Conservation (phyloP, 192 early-diverging fungal species). For the Podila clonocystis region DNA sequence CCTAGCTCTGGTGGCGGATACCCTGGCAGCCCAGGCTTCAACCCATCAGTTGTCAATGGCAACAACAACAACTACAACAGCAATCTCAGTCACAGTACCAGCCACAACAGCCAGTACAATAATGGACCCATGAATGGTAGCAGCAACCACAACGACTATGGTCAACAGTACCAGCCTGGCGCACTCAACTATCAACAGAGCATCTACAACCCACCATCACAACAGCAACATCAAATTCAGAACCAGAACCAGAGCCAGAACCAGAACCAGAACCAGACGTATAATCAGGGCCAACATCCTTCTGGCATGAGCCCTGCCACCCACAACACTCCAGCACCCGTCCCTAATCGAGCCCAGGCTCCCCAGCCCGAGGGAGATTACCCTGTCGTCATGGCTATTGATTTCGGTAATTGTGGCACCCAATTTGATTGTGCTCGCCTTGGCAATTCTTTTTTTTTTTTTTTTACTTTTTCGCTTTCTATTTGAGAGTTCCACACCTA, state of each 20-base stretch:
- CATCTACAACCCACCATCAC: slow-evolving; percentile 17
- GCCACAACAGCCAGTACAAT: background rate
- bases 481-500: too few species aligned
- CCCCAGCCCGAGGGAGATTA: slow-evolving; percentile 48
- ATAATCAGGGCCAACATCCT: background rate
- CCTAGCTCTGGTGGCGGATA: background rate
- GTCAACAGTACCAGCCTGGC: slow-evolving; percentile 9
- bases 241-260: background rate
- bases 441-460: background rate
- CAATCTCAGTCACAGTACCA: background rate
- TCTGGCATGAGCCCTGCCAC: slow-evolving; percentile 7
- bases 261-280: background rate
- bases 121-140: background rate
- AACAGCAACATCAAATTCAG: background rate
- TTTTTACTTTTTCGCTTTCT: background rate
- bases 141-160: background rate
- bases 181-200: slow-evolving; percentile 22
- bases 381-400: slow-evolving; percentile 60
- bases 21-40: slow-evolving; percentile 23
- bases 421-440: background rate
- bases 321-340: background rate
- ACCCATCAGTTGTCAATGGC: background rate
- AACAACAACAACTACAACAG: slow-evolving; percentile 17
- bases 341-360: slow-evolving; percentile 12
- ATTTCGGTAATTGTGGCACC: slow-evolving; percentile 50